Evolutionary conservation across 768 basidiomycete genomes (phyloP), one percentile per base, ranked within the genome.

Genomic region (Filobasidium floriforme): DNA sequence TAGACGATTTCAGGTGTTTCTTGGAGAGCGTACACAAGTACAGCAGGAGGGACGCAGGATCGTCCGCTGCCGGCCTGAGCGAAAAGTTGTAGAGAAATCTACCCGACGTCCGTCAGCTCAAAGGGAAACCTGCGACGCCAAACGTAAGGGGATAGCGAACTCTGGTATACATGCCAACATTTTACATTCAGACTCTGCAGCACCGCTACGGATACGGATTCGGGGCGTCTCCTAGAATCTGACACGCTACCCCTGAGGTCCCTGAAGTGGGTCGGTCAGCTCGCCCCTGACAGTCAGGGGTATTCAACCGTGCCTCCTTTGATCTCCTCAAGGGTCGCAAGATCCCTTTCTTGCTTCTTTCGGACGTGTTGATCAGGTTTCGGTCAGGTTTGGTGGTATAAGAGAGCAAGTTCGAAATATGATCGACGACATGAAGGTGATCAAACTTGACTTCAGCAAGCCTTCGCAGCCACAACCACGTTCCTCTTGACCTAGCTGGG

Each of bases 1-100:
- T 94, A 24, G 92, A 97, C 63, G 90, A 96, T 77, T 81, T 96
- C 77, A 82, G 83, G 64, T 94, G 87, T 85, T 96, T 94, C 82
- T 85, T 94, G 68, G 84, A 94, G 77, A 93, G 91, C 62, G 77
- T 79, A 7, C 78, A 79, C 64, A 77, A 77, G 70, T 76, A 76
- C 65, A 49, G 41, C 29, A 22, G 41, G 44, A 19, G 26, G 22
- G 44, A 28, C 7, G 22, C 19, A 6, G 41, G 12, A 26, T 10
- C 41, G 11, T 12, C 15, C 12, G 19, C 41, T 40, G 14, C 37
- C 29, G 37, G 41, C 29, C 41, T 60, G 14, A 60, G 41, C 41
- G 54, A 57, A 57, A 57, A 57, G 29, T 57, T 57, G 29, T 57
- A 24, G 24, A 15, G 26, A 3, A 15, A 49, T 22, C 15, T 22